Conservation (phyloP, 106 monocot species). For the Hemerocallis citrina region DNA sequence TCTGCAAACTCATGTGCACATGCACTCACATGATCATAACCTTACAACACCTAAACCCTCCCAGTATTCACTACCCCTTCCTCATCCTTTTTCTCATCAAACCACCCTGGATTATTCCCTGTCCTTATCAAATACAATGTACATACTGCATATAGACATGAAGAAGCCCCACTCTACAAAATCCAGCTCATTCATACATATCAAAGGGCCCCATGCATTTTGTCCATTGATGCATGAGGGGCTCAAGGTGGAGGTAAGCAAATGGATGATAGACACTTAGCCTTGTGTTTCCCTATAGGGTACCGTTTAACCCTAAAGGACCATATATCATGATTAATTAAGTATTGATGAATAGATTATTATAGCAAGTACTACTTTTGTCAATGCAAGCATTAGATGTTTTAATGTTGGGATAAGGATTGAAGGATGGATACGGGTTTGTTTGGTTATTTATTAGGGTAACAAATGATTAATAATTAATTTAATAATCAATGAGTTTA, state of each 20-base stretch:
- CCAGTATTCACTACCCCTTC: not conserved
- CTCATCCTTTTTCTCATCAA: conserved; percentile 16
- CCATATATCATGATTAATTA: not conserved
- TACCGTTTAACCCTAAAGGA: not conserved
- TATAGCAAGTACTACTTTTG: not conserved
- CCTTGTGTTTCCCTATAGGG: conserved; percentile 10
- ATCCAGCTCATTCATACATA: conserved; percentile 13
- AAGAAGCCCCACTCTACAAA: not conserved
- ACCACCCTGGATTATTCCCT: conserved; percentile 26
- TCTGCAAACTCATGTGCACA: conserved; percentile 8
- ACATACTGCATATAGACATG: not conserved
- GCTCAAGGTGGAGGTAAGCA: too few relatives aligned
- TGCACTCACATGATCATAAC: conserved; percentile 19
- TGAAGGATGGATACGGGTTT: not conserved
- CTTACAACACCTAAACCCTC: conserved; percentile 4
- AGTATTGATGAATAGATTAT: too few relatives aligned
- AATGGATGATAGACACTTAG: not conserved
- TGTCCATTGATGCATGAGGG: not conserved
- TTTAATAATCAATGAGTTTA: too few relatives aligned
- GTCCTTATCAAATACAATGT: conserved; percentile 10
- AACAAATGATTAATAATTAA: too few relatives aligned
- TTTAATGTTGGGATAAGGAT: conserved; percentile 15
- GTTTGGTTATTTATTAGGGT: not conserved
- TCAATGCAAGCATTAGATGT: not conserved
- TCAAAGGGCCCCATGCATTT: not conserved